Conservation (phyloP, 1,139 yeast genomes). For the Taphrina flavorubra region DNA sequence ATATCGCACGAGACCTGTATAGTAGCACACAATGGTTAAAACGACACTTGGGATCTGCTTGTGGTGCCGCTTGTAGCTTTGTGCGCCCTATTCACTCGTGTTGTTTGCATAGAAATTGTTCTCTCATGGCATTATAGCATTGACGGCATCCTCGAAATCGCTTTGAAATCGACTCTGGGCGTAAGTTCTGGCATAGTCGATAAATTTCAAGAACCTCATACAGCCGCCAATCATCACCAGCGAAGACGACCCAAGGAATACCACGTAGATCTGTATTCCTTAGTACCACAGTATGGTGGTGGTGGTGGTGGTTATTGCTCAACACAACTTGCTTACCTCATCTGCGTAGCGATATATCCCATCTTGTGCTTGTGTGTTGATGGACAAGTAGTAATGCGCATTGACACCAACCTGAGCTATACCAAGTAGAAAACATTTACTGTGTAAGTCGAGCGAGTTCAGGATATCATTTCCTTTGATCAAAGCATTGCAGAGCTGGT, state of each 20-base stretch:
- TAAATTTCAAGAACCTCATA: not conserved
- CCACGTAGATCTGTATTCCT: not conserved
- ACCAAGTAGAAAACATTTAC: not conserved
- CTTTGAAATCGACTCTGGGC: not conserved
- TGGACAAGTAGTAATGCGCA: not conserved
- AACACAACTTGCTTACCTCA: not conserved
- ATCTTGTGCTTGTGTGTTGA: conserved; percentile 2
- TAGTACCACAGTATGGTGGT: not conserved
- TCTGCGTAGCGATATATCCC: not conserved
- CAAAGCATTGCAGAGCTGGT: conserved; percentile 7
- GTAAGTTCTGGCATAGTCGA: not conserved
- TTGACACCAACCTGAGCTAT: not conserved
- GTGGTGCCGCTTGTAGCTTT: no score
- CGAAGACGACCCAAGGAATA: not conserved
- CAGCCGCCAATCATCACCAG: not conserved
- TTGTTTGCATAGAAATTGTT: no score
- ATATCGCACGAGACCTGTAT: no score
- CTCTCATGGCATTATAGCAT: not conserved
- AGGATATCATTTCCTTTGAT: conserved; percentile 11
- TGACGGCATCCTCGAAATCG: not conserved
- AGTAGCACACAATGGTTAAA: no score
- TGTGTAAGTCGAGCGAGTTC: not conserved
- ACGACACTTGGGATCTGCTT: no score
- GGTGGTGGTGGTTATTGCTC: no score
- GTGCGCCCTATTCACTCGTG: no score